Evolutionary conservation across 108 stramenopile species (phyloP).

Genomic region (Pseudonitzschia delicatissima): DNA sequence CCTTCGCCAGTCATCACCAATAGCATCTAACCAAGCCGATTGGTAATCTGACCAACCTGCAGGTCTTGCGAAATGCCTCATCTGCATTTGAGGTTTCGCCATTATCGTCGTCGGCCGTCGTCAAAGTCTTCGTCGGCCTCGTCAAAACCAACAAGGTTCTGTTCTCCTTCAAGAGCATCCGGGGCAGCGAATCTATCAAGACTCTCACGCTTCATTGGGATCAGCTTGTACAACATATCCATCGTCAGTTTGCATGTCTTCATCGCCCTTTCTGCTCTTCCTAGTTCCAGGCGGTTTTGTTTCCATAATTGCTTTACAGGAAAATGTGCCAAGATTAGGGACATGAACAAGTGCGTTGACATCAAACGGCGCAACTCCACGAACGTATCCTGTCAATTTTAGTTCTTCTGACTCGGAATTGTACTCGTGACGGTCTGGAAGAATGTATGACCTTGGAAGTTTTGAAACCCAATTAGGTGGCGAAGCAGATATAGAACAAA

Average conservation of each 20-base stretch:
- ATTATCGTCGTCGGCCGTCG: slow-evolving; percentile 45
- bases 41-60: slow-evolving; percentile 96
- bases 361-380: slow-evolving; percentile 82
- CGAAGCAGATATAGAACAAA: slow-evolving; percentile 70
- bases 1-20: slow-evolving; percentile 61
- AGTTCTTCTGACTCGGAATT: slow-evolving; percentile 57
- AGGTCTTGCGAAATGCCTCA: slow-evolving; percentile 54
- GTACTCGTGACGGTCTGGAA: slow-evolving; percentile 64
- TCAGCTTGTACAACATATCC: slow-evolving; percentile 36
- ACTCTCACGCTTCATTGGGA: slow-evolving; percentile 59
- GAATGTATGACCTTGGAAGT: slow-evolving; percentile 63
- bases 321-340: slow-evolving; percentile 88
- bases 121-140: slow-evolving; percentile 54
- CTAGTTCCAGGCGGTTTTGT: slow-evolving; percentile 34
- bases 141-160: slow-evolving; percentile 97
- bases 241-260: slow-evolving; percentile 24
- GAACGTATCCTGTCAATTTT: slow-evolving; percentile 84
- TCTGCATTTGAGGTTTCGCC: slow-evolving; percentile 24
- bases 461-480: slow-evolving; percentile 77
- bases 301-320: slow-evolving; percentile 36
- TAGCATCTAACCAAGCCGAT: slow-evolving; percentile 92
- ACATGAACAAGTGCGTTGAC: slow-evolving; percentile 87
- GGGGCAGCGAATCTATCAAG: slow-evolving; percentile 89
- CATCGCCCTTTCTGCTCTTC: slow-evolving; percentile 19
- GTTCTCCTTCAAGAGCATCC: slow-evolving; percentile 95